Evolutionary conservation across 106 monocot genomes (phyloP).

Genomic region (Agapanthus africanus): DNA sequence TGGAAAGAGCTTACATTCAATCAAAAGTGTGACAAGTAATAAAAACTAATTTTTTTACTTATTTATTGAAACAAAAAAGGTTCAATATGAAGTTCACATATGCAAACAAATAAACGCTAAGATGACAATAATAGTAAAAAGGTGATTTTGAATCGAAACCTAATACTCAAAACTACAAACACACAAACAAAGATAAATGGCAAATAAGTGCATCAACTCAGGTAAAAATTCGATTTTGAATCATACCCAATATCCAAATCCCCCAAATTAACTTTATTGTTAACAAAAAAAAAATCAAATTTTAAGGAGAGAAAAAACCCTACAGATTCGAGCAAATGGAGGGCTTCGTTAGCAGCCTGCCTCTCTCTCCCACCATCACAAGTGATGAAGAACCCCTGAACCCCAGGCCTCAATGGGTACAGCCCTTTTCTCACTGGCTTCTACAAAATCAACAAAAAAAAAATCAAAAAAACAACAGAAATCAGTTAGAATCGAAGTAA

Average conservation of each 20-base stretch:
- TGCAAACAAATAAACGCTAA: too few species aligned
- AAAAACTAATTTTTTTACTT: too few species aligned
- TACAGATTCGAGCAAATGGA: conserved; percentile 72
- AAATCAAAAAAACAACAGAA: neutral
- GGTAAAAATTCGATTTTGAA: neutral
- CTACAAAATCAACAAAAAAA: conserved; percentile 11
- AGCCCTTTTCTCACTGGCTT: conserved; percentile 74
- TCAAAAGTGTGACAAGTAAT: too few species aligned
- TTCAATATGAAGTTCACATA: too few species aligned
- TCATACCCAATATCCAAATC: neutral
- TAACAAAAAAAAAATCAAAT: too few species aligned
- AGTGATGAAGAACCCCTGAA: conserved; percentile 93
- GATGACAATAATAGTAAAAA: too few species aligned
- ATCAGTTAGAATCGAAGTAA: neutral
- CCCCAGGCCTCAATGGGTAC: conserved; percentile 71
- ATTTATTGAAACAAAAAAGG: too few species aligned
- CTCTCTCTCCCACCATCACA: conserved; percentile 93
- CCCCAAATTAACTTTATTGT: neutral
- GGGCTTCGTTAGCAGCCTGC: conserved; percentile 73
- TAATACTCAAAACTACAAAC: too few species aligned
- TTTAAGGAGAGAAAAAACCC: neutral
- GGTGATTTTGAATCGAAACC: too few species aligned
- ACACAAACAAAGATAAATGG: neutral
- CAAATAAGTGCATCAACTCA: neutral
- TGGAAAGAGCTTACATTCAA: too few species aligned